Evolutionary conservation across 2,329 filamentous ascomycete genomes (phyloP), one percentile per base, ranked within the genome.

Genomic region (Calonectria pseudoreteaudii): DNA sequence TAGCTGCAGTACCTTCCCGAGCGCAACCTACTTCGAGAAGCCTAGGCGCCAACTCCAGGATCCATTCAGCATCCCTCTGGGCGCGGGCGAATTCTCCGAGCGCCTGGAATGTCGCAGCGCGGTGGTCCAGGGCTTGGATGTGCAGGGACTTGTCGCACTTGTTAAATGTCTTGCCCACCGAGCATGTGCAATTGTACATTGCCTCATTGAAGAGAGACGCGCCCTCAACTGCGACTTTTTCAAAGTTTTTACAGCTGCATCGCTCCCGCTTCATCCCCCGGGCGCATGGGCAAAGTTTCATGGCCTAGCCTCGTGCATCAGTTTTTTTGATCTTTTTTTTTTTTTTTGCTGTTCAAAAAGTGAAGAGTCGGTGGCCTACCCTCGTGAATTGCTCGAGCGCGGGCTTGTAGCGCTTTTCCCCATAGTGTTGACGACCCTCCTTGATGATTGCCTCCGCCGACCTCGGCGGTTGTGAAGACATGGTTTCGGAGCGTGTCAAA

Each of bases 131-230:
- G 3, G 86, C 85, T 70, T 84, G 82, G 49, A 86, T 81, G 66
- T 87, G 86, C 11, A 82, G 58, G 2, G 70, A 68, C 18, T 85
- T 82, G 68, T 84, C 81, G 60, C 86, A 87, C 70, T 86, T 85
- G 67, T 81, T 83, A 72, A 86, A 87, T 3, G 75, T 84, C 53
- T 80, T 84, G 16, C 83, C 82, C 8, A 84, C 83, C 4, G 73
- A 67, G 70, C 86, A 87, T 5, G 71, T 77, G 76, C 86, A 87
- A 13, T 80, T 83, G 68, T 84, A 83, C 82, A 86, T 86, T 60
- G 85, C 85, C 75, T 87, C 86, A 3, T 84, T 78, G 74, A 86
- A 86, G 30, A 87, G 84, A n/a, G 83, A 84, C 14, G 81, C 83
- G 36, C 80, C 79, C 36, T 83, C 78, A 1, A 66, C 69, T 3